A percentile compares a stretch with the other conserved stretches of the same genome.
These are phyloP conservation scores for Capsicum baccatum DNA, from an alignment of 257 asterid genomes.

Conservation along the genomic window DNA sequence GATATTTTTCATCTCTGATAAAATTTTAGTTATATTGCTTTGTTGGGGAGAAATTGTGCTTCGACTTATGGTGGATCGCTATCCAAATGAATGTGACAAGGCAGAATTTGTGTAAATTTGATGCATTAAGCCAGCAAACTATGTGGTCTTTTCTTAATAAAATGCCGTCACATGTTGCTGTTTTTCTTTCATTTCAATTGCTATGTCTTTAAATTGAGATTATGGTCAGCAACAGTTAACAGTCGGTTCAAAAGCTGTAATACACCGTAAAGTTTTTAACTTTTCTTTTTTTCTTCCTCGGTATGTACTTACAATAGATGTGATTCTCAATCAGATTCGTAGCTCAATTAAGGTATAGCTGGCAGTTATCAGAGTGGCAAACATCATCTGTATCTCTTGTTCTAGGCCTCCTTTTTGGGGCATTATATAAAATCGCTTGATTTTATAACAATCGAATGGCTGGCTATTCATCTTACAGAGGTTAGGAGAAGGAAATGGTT, in stretches of 20 bases:
- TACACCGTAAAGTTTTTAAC: not conserved
- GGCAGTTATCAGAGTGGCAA: not conserved
- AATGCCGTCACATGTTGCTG: not conserved
- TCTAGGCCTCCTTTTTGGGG: not conserved
- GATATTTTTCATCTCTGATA: not conserved
- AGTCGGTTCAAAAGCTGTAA: not conserved
- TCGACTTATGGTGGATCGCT: not conserved
- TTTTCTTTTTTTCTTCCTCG: not conserved
- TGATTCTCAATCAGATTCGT: not conserved
- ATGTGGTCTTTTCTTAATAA: too few relatives aligned
- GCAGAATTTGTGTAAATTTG: not conserved
- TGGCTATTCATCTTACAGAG: conserved; percentile 50
- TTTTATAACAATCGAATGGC: not conserved
- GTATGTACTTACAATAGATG: not conserved
- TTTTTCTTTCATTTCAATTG: not conserved
- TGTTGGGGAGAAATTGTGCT: not conserved
- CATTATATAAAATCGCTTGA: not conserved
- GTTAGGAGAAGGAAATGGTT: conserved; percentile 97
- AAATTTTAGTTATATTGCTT: not conserved
- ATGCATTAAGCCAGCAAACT: not conserved
- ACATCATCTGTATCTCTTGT: not conserved
- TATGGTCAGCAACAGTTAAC: not conserved
- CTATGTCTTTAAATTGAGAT: not conserved
- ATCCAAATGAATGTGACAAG: not conserved
- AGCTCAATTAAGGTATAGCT: not conserved